phyloP scores from a whole-genome alignment of 331 rosid species.

The Malus hybrid region DNA sequence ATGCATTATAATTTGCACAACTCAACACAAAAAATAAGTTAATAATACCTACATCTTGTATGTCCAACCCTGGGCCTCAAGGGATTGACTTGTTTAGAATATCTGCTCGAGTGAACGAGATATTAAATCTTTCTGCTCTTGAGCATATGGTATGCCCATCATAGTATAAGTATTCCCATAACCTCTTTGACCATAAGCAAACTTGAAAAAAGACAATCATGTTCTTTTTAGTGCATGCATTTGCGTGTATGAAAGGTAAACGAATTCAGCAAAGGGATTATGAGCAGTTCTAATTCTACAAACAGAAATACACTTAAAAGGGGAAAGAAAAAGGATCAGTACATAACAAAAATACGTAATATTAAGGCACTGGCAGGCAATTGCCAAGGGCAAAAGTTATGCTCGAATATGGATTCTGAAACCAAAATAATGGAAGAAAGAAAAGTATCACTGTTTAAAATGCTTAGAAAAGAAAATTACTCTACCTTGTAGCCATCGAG shows the following conservation, averaged over 20 bases:
- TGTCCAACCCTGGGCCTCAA: constrained; percentile 75
- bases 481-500: too few species aligned
- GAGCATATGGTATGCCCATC: constrained; percentile 84
- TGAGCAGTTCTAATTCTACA: not conserved
- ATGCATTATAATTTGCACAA: not conserved
- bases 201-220: constrained; percentile 46
- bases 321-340: not conserved
- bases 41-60: constrained; percentile 65
- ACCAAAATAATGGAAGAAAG: too few species aligned
- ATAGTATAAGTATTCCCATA: constrained; percentile 88
- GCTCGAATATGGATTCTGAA: too few species aligned
- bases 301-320: not conserved
- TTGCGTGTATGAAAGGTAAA: not conserved
- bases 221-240: not conserved
- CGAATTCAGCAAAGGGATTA: not conserved
- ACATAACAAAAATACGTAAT: not conserved
- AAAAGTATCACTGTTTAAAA: not conserved
- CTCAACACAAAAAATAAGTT: not conserved
- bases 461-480: too few species aligned
- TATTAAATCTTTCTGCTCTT: constrained; percentile 77
- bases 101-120: constrained; percentile 93
- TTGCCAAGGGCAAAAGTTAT: too few species aligned
- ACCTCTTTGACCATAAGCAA: constrained; percentile 95
- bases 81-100: constrained; percentile 65
- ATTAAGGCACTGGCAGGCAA: too few species aligned